These are phyloP conservation scores for Aristolochia contorta DNA, from an alignment of 164 flowering plant species.

Conservation along the genomic window DNA sequence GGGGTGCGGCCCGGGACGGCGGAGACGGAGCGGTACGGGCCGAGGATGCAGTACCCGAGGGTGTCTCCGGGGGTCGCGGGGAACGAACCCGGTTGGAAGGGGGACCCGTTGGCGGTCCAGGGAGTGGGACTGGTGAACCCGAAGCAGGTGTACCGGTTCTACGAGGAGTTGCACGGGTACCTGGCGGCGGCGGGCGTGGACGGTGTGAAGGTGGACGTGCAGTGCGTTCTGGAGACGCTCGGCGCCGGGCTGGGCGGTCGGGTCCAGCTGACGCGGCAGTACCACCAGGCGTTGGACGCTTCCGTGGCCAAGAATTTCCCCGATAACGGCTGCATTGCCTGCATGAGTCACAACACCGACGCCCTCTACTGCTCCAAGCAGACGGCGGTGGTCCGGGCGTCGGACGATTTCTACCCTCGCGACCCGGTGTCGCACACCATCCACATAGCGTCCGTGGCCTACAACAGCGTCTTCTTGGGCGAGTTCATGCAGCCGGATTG, in stretches of 20 bases:
- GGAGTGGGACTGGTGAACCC: slow-evolving; percentile 83
- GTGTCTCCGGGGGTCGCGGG: slow-evolving; percentile 48
- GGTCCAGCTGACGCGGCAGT: slow-evolving; percentile 71
- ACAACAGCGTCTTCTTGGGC: slow-evolving; percentile 84
- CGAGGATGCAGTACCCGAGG: slow-evolving; percentile 48
- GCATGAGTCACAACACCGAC: slow-evolving; percentile 97
- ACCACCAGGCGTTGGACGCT: slow-evolving; percentile 86
- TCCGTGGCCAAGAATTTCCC: slow-evolving; percentile 68
- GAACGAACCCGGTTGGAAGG: slow-evolving; percentile 71
- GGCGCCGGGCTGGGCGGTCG: slow-evolving; percentile 84
- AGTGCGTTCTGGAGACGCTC: slow-evolving; percentile 83
- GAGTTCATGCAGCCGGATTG: slow-evolving; percentile 96
- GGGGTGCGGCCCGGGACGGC: slow-evolving; percentile 65
- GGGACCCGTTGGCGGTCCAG: slow-evolving; percentile 50
- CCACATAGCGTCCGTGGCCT: slow-evolving; percentile 90
- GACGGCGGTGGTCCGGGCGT: slow-evolving; percentile 84
- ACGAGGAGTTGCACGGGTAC: slow-evolving; percentile 66
- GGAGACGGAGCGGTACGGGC: slow-evolving; percentile 58
- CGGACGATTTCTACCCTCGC: slow-evolving; percentile 91
- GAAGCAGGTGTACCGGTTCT: slow-evolving; percentile 50
- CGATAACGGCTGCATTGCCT: slow-evolving; percentile 82
- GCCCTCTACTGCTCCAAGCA: slow-evolving; percentile 82
- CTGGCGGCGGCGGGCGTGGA: slow-evolving; percentile 74
- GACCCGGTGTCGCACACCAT: slow-evolving; percentile 92
- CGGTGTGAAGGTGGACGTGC: slow-evolving; percentile 95